phyloP scores from a whole-genome alignment of 2,329 filamentous ascomycete species.

The Neonectria punicea region DNA sequence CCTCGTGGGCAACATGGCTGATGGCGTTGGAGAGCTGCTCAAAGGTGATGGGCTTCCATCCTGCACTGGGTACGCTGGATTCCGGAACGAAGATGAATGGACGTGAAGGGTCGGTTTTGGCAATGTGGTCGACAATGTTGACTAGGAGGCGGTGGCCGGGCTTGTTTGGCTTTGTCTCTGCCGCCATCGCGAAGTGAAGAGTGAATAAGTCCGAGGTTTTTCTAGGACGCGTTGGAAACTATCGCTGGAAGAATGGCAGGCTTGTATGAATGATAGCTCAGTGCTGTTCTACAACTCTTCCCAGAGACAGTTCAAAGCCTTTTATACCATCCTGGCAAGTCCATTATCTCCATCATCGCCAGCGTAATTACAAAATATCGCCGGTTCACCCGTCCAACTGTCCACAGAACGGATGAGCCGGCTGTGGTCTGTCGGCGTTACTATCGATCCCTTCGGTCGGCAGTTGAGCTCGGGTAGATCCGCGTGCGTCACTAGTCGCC shows the following conservation, averaged over 20 bases:
- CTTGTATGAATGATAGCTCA: background rate
- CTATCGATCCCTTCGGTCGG: background rate
- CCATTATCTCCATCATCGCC: no score
- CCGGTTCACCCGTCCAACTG: background rate
- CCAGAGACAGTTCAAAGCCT: background rate
- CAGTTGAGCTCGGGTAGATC: background rate
- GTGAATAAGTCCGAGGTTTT: background rate
- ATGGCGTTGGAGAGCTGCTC: background rate
- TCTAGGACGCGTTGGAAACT: background rate
- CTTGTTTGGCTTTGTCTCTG: background rate
- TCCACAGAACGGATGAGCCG: background rate
- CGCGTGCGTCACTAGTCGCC: background rate
- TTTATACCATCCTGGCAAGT: background rate
- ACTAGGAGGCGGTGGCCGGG: background rate
- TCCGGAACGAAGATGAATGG: constrained; percentile 2
- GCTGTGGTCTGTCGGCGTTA: background rate
- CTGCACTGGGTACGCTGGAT: background rate
- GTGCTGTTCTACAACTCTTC: background rate
- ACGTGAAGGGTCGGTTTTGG: background rate
- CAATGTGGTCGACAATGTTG: constrained; percentile 3
- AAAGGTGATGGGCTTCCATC: constrained; percentile 9
- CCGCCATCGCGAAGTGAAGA: background rate
- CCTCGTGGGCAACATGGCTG: background rate
- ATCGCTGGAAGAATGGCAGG: background rate
- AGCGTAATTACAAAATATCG: background rate